A percentile compares a stretch with the other conserved stretches of the same genome.
Evolutionary conservation across 495 filamentous ascomycete species (phyloP).

Genomic region (Lasiosphaeriaceae sp.): DNA sequence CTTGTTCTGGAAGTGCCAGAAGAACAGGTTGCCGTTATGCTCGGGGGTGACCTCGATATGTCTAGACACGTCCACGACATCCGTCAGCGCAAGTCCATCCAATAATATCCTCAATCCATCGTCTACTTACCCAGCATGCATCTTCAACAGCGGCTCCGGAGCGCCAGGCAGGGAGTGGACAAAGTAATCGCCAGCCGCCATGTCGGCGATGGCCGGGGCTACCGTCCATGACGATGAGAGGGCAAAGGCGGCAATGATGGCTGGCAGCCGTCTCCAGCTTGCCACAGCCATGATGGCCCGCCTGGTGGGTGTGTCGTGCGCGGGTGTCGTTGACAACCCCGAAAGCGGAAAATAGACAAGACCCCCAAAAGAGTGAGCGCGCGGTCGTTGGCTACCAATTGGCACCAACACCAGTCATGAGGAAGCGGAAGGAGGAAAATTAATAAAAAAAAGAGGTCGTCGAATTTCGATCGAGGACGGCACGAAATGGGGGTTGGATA

Average conservation of each 20-base stretch:
- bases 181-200: slow-evolving; percentile 80
- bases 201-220: slow-evolving; percentile 30
- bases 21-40: slow-evolving; percentile 90
- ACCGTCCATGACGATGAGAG: slow-evolving; percentile 24
- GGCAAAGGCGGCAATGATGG: slow-evolving; percentile 29
- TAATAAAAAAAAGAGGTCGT: background rate
- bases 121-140: slow-evolving; percentile 83
- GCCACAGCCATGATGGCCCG: slow-evolving; percentile 25
- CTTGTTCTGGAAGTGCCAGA: slow-evolving; percentile 94
- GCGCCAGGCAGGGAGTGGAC: slow-evolving; percentile 77
- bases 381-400: slow-evolving; percentile 1
- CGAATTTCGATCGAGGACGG: background rate
- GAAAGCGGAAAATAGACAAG: background rate
- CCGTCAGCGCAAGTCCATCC: slow-evolving; percentile 11
- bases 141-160: slow-evolving; percentile 81
- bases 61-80: slow-evolving; percentile 41
- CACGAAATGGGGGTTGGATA: background rate
- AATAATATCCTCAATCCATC: background rate
- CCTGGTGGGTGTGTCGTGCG: slow-evolving; percentile 2
- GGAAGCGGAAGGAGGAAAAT: background rate
- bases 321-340: slow-evolving; percentile 4
- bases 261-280: slow-evolving; percentile 33
- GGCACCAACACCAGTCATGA: slow-evolving; percentile 1
- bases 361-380: background rate
- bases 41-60: slow-evolving; percentile 85